Evolutionary conservation across 2,329 filamentous ascomycete species (phyloP).

Genomic region (Teratosphaeria nubilosa): DNA sequence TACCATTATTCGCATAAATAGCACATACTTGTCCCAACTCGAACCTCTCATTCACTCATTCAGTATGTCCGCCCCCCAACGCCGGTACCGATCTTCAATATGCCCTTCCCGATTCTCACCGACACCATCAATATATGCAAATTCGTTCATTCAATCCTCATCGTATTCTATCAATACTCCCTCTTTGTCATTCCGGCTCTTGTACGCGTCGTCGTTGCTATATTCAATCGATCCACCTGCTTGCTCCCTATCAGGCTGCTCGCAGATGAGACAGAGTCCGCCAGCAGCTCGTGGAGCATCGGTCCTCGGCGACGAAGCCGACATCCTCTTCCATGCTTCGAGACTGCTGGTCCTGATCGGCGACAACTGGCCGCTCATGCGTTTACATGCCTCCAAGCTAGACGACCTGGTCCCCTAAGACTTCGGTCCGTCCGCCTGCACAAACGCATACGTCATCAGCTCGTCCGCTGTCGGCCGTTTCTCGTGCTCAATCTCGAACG

Average conservation of each 20-base stretch:
- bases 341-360: background rate
- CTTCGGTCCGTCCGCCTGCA: background rate
- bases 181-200: background rate
- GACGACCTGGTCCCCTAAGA: background rate
- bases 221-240: background rate
- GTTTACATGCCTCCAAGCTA: background rate
- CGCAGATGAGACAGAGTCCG: background rate
- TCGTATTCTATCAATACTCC: background rate
- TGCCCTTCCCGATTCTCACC: background rate
- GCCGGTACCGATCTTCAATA: background rate
- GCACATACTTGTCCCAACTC: background rate
- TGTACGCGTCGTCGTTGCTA: background rate
- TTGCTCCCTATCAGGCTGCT: background rate
- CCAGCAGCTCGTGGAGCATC: background rate
- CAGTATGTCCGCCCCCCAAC: background rate
- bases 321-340: background rate
- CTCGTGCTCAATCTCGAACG: conserved; percentile 93
- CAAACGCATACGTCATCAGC: conserved; percentile 70
- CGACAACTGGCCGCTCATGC: background rate
- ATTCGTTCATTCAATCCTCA: background rate
- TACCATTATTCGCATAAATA: background rate
- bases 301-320: background rate
- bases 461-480: conserved; percentile 87
- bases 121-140: background rate
- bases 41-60: background rate